These are phyloP conservation scores for Rehmannia glutinosa DNA, from an alignment of 257 asterid species.

Conservation along the genomic window DNA sequence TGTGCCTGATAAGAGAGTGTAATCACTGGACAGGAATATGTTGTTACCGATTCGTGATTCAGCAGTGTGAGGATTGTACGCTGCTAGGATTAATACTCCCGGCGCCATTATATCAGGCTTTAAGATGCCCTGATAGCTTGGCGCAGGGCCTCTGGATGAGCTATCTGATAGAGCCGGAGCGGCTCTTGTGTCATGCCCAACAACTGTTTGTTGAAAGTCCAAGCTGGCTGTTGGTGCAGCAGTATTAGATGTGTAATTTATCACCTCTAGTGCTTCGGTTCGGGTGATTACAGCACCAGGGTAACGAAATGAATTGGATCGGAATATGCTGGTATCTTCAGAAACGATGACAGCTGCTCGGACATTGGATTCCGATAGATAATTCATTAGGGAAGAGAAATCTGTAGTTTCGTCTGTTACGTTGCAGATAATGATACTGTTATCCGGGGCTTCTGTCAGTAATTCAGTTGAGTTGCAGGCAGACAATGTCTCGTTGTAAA, in stretches of 20 bases:
- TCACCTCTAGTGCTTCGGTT: not conserved
- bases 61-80: constrained; percentile 3
- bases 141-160: constrained; percentile 35
- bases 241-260: constrained; percentile 8
- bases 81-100: constrained; percentile 38
- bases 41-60: constrained; percentile 18
- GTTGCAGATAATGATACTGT: constrained; percentile 26
- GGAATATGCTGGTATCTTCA: too few relatives aligned
- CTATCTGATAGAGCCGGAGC: constrained; percentile 27
- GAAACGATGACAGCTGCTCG: constrained; percentile 27
- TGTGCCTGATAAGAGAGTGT: too few relatives aligned
- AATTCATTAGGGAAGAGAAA: not conserved
- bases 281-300: constrained; percentile 33
- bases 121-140: constrained; percentile 23
- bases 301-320: constrained; percentile 8
- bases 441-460: not conserved
- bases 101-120: too few relatives aligned
- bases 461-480: too few relatives aligned
- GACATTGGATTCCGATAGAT: constrained; percentile 1
- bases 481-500: constrained; percentile 3
- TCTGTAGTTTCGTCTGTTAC: not conserved
- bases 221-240: constrained; percentile 23
- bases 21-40: too few relatives aligned
- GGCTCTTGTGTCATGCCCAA: constrained; percentile 27
- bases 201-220: constrained; percentile 29